Base-by-base conservation (phyloP, 805 yeast genomes). In the Kurtzmaniella cleridarum region DNA sequence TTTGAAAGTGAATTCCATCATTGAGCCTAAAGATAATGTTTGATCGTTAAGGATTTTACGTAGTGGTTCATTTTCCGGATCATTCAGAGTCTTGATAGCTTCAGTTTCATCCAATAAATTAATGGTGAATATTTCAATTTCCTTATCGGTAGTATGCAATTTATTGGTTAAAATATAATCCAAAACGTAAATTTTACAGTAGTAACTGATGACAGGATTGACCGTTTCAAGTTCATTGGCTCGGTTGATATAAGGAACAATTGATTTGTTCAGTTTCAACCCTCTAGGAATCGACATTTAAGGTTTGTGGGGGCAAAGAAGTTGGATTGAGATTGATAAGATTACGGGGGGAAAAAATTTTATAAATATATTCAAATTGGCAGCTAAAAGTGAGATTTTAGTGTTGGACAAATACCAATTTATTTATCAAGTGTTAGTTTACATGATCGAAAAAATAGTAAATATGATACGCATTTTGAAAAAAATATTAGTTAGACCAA, bases 101-200 rank as follows among this genome's bases (percentile, higher is more conserved):
- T 93, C 98, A 28, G 93, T 77, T 2, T 74, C 75, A 51, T 84
- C 95, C 40, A 91, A 61, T 33, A 93, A 61, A 2, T 56, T 52
- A 34, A 81, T 62, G 0, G 91, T 86, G 48, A 76, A 77, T 2
- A 49, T 51, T 11, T 86, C 87, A 23, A 75, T 75, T 11, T 73
- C 82, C 6, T 67, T 62, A 42, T 76, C 75, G 1, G 64, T 49
- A 16, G 74, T 62, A 51, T 89, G 96, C 15, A 81, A 62, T 40
- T 78, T 74, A 32, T 73, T 59, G 28, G 69, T 69, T 15, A 91
- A 62, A 3, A 91, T 79, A 49, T 76, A 68, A 57, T 90, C 91
- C 2, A 85, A 81, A 0, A 89, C 85, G 53, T 83, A 81, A 36
- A 47, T 48, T 57, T 69, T 71, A 59, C 93, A 84, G 58, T 75